Evolutionary conservation across 2,329 filamentous ascomycete genomes (phyloP), one percentile per base, ranked within the genome.

Genomic region (Paraphaeosphaeria sporulosa): DNA sequence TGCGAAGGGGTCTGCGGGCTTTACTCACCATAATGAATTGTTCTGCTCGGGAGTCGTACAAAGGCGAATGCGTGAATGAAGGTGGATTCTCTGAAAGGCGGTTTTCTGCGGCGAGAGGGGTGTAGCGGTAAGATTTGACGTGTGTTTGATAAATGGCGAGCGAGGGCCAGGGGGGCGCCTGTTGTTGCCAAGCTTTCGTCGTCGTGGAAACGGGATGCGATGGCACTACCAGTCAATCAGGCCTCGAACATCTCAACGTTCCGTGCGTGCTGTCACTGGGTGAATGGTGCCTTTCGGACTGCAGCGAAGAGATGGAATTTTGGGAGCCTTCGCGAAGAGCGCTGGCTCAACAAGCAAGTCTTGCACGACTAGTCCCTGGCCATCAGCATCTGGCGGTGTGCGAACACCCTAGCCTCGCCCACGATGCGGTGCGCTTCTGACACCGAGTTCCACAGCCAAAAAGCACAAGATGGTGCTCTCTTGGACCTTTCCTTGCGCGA

Each of bases 61-160:
- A 21, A n/a, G 30, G 30, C 7, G 34, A 49, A 49, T 30, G 8
- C 40, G 55, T 32, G 55, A 17, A 44, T 21, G 36, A 44, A 42
- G 17, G 44, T 19, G 34, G 47, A 36, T 43, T n/a, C 32, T 44
- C 8, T 4, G 10, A 50, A 25, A 40, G 55, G 32, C 58, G 51
- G 52, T 58, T 49, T 62, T 51, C 61, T 52, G 57, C 43, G 48
- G 34, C 15, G 44, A 59, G 53, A 65, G 54, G 58, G 61, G 56
- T 61, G 64, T 61, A 57, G 61, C 61, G 54, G 54, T 49, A 10
- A n/a, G 55, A 55, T 61, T 56, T 52, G 59, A 19, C 42, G n/a
- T 30, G 58, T 70, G 67, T 71, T 69, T 66, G 62, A 64, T 66
- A 57, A 60, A 58, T 55, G 57, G 55, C 60, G 59, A 66, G 67